Evolutionary conservation across 768 basidiomycete species (phyloP), one percentile per base, ranked within the genome.

Genomic region (Auriscalpium orientale): DNA sequence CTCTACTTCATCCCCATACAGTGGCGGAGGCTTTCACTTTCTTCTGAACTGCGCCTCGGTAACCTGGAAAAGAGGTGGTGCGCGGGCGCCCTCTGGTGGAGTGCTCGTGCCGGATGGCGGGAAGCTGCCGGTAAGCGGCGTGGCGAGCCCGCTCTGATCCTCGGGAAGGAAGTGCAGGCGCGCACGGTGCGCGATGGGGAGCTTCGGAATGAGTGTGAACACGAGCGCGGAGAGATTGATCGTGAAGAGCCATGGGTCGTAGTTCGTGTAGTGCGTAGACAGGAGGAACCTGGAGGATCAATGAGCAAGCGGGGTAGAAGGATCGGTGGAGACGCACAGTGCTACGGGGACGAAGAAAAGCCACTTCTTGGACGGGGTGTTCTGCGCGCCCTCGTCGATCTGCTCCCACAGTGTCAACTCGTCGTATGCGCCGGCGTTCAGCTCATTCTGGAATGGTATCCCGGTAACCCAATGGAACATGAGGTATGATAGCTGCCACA

Each of bases 401-500:
- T 99, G 97, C 68, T 99, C 97, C 97, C 97, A 99, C 34, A 99
- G 76, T 0, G 97, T 98, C 49, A 98, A 80, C 64, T 98, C 92
- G 69, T 98, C 97, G 72, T 95, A 99, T 12, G 93, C 97, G 21
- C 97, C 97, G 11, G 86, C 87, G 63, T 91, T 89, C 46, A 87
- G 74, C 58, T 89, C 85, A 55, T 83, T 85, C 65, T 93, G 87
- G 70, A 98, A 98, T 8, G 95, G 95, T 45, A 95, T 93, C 53
- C 95, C 95, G 9, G 94, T 98, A 50, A 94, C 93, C 80, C 91
- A 92, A 68, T 98, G 95, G 77, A 98, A 98, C 90, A 98, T 95
- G 59, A 98, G 79, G 74, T 95, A 98, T 11, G 94, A 91, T n/a
- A 93, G 68, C 95, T 95, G 64, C 21, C 21, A 33, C n/a, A 43